Conservation (phyloP, 768 basidiomycete species). For the Boletellus ananiceps region DNA sequence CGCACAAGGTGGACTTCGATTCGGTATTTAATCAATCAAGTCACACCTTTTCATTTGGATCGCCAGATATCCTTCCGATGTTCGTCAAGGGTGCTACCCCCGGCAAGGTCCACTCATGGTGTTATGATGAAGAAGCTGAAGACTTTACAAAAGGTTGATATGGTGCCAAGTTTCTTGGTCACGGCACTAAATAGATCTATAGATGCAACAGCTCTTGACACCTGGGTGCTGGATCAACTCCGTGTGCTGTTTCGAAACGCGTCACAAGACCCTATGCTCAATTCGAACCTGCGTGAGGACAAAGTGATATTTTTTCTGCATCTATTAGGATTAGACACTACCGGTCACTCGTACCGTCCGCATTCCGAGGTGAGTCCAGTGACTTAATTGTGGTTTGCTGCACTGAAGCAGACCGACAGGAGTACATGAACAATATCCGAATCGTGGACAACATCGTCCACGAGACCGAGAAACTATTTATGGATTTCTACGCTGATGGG, state of each 20-base stretch:
- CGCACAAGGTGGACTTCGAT: slow-evolving; percentile 64
- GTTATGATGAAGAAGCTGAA: slow-evolving; percentile 71
- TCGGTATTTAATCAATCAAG: slow-evolving; percentile 83
- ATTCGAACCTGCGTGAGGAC: slow-evolving; percentile 48
- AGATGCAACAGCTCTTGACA: slow-evolving; percentile 76
- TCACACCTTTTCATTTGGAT: slow-evolving; percentile 77
- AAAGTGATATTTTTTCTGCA: slow-evolving; percentile 80
- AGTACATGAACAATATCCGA: slow-evolving; percentile 83
- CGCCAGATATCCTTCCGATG: slow-evolving; percentile 87
- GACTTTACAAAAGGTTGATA: slow-evolving; percentile 78
- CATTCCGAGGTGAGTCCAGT: slow-evolving; percentile 58
- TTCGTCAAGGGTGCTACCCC: slow-evolving; percentile 70
- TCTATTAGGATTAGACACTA: slow-evolving; percentile 79
- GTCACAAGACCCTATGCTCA: slow-evolving; percentile 44
- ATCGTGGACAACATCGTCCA: slow-evolving; percentile 73
- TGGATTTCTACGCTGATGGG: slow-evolving; percentile 60
- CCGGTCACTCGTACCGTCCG: slow-evolving; percentile 82
- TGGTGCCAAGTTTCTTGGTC: background rate
- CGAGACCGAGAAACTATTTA: slow-evolving; percentile 57
- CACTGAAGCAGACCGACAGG: slow-evolving; percentile 36
- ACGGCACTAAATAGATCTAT: background rate
- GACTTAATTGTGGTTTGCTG: background rate
- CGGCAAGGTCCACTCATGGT: slow-evolving; percentile 70
- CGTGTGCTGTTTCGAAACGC: slow-evolving; percentile 58
- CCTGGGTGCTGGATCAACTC: slow-evolving; percentile 78